Evolutionary conservation across 352 stramenopile species (phyloP).

Genomic region (Phytophthora citrophthora): DNA sequence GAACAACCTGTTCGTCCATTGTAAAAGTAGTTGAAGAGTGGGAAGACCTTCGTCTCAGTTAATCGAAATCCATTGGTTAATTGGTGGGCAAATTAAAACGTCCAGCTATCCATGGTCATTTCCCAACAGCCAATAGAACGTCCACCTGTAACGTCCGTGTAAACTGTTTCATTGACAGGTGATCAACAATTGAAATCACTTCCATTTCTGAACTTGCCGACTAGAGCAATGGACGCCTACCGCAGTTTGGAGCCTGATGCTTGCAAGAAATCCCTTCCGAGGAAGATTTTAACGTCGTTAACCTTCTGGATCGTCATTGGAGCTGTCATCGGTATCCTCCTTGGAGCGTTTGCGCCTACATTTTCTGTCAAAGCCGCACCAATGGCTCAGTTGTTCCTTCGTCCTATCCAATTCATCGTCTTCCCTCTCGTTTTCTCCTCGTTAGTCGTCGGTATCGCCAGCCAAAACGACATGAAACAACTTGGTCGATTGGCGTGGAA

Average conservation of each 20-base stretch:
- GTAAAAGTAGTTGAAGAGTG: neutral
- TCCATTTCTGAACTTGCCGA: slow-evolving; percentile 16
- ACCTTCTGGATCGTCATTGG: slow-evolving; percentile 59
- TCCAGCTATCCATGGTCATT: slow-evolving; percentile 3
- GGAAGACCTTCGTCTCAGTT: neutral
- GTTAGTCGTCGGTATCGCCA: slow-evolving; percentile 51
- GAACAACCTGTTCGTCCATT: no score
- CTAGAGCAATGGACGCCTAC: slow-evolving; percentile 25
- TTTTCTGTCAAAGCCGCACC: slow-evolving; percentile 51
- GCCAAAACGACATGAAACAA: slow-evolving; percentile 46
- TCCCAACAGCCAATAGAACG: neutral
- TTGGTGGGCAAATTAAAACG: slow-evolving; percentile 2
- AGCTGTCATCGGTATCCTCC: slow-evolving; percentile 38
- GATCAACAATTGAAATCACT: neutral
- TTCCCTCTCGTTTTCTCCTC: slow-evolving; percentile 63
- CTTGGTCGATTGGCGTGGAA: slow-evolving; percentile 50
- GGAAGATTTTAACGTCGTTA: slow-evolving; percentile 44
- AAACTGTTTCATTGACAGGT: no score
- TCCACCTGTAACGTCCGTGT: slow-evolving; percentile 1
- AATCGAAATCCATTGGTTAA: neutral
- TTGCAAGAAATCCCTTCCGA: slow-evolving; percentile 30
- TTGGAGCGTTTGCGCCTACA: slow-evolving; percentile 41
- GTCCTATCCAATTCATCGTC: slow-evolving; percentile 52
- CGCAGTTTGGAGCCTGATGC: slow-evolving; percentile 20
- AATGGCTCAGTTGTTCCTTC: slow-evolving; percentile 52